Evolutionary conservation across 2,329 filamentous ascomycete species (phyloP).

Genomic region (Talaromyces albobiverticillius): DNA sequence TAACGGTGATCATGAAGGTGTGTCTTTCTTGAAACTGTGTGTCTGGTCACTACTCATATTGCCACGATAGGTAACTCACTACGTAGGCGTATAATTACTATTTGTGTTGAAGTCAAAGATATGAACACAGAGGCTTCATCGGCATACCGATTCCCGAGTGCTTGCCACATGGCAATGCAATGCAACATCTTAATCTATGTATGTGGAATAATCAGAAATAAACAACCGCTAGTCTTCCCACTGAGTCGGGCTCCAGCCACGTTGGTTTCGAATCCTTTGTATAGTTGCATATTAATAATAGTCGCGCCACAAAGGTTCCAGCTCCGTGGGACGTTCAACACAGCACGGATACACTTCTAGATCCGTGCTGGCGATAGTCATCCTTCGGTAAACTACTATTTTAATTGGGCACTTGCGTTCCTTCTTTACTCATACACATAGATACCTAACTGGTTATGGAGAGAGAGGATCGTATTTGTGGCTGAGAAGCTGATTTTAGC

Average conservation of each 20-base stretch:
- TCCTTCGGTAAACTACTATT: no score
- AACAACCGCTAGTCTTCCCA: background rate
- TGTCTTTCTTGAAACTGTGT: no score
- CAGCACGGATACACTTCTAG: background rate
- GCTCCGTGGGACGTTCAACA: slow-evolving; percentile 1
- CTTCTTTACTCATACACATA: no score
- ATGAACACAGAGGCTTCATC: background rate
- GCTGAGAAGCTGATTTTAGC: background rate
- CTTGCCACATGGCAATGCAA: background rate
- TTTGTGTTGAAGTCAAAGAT: background rate
- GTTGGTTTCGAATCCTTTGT: background rate
- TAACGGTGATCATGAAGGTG: background rate
- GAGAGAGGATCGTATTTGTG: background rate
- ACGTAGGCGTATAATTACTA: background rate
- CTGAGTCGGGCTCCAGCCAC: background rate
- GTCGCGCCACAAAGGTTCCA: background rate
- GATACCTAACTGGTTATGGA: no score
- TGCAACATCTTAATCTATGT: background rate
- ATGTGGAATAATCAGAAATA: background rate
- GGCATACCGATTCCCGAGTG: background rate
- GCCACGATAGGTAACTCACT: no score
- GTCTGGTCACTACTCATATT: no score
- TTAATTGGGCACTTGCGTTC: no score
- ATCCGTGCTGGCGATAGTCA: background rate
- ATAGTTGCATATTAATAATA: background rate